Percentiles rank a stretch among this genome's conserved stretches.
Evolutionary conservation across 1,139 yeast genomes (phyloP).

Genomic region (Kodamaea alishanica): DNA sequence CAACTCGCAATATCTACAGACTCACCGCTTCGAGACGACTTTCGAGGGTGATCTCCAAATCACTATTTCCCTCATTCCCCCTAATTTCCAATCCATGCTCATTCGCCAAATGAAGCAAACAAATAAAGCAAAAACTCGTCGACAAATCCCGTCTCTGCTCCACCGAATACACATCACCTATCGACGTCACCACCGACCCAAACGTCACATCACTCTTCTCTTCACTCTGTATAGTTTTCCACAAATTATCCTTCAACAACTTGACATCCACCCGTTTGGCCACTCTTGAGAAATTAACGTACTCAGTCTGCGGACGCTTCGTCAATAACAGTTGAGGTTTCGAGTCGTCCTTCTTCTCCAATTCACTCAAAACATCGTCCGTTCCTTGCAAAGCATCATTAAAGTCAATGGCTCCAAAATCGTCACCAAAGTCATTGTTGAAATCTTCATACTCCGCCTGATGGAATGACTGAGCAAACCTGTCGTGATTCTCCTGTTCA

Average conservation of each 20-base stretch:
- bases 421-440: constrained; percentile 39
- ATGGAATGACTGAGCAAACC: constrained; percentile 41
- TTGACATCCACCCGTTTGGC: constrained; percentile 86
- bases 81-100: constrained; percentile 42
- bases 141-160: constrained; percentile 32
- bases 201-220: constrained; percentile 26
- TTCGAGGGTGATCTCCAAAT: constrained; percentile 43
- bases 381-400: constrained; percentile 41
- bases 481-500: constrained; percentile 31
- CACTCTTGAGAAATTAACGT: constrained; percentile 69
- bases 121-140: constrained; percentile 27
- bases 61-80: constrained; percentile 53
- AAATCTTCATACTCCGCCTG: constrained; percentile 46
- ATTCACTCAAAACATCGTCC: constrained; percentile 14
- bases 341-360: constrained; percentile 16
- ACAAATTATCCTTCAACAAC: constrained; percentile 73
- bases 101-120: constrained; percentile 27
- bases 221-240: constrained; percentile 53
- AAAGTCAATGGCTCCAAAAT: constrained; percentile 42
- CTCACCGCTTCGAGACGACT: no score
- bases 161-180: constrained; percentile 50
- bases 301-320: constrained; percentile 47
- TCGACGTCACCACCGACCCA: constrained; percentile 42
- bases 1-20: no score
- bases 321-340: constrained; percentile 13